Base-by-base conservation (phyloP, 345 rosid species). In the Populus pruinosa region DNA sequence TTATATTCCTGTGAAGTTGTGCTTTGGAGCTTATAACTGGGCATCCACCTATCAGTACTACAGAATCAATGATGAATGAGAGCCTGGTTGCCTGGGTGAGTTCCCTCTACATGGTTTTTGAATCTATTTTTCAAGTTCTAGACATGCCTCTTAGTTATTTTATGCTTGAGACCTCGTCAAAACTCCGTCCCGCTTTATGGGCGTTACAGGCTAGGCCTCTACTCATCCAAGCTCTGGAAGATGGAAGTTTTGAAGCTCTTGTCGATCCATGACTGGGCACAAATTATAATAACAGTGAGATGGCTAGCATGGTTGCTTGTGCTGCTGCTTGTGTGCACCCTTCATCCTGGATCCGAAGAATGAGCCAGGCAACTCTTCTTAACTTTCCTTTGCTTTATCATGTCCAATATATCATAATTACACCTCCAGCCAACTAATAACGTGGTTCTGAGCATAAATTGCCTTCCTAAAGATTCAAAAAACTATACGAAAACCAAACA, bases 181-280 rank as follows among this genome's bases (percentile, higher is more conserved):
- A 31, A 65, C 20, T 33, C 20, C 4, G 8, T 31, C 41, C n/a
- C 20, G 0, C n/a, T 31, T 0, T 29, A 11, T 53, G 38, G 43
- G 16, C 59, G 25, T 38, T 69, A 0, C 25, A 80, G 83, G 76
- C 83, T 0, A 70, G 76, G 72, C 83, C 83, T 18, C 9, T 75
- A 29, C 79, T 59, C 61, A 78, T 71, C 8, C 83, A 81, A 71
- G 91, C 88, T 1, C 76, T 85, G 14, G 80, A 86, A 55, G 82
- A 85, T 55, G 78, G 86, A 36, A 74, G 82, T 29, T 80, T 80
- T 14, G 88, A 82, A 8, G 53, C 69, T 39, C 53, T 80, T 29
- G 69, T 67, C 39, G 79, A 80, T 71, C 83, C 66, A n/a, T 25
- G 31, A 17, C 49, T 76, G 6, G 61, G 66, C 67, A 41, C 39